Base-by-base conservation (phyloP, 805 yeast genomes). In the Metschnikowia santaceciliae region DNA sequence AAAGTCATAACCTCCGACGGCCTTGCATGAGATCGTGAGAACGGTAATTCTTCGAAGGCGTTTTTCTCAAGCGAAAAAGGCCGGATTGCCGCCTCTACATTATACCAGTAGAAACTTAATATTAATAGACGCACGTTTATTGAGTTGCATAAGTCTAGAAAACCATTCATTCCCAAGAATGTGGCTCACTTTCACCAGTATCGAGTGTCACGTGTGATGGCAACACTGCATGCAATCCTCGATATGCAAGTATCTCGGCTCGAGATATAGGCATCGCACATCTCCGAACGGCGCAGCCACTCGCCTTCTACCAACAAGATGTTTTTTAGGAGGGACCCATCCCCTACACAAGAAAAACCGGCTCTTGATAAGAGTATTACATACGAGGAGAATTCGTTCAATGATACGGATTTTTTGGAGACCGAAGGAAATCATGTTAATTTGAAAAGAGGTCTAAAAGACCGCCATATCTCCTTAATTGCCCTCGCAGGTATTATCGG, bases 401-500 rank as follows among this genome's bases (percentile, higher is more conserved):
- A 47, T 6, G 55, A 51, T 6, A 46, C 32, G 6, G 53, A 47
- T 23, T 50, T 30, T 26, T 48, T 50, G 22, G 55, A 53, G 20
- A 52, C 44, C 15, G 55, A 51, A 35, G 38, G 47, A 15, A 49
- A 49, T 6, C 50, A 51, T 1, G 46, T 49, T 10, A 68, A 75
- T 11, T 61, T 78, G 38, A 75, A 76, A 52, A 70, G 79, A 51
- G 77, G 74, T 20, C 66, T 79, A 20, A 78, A 78, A 54, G 77
- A 78, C 55, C 64, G 82, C 51, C 81, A 77, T 59, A 69, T 79
- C 37, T 74, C 82, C 13, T 60, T 80, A 49, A 71, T 80, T 47
- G 81, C 82, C 3, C 57, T 80, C 7, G 82, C 84, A 23, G 84
- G 85, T 38, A 75, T 81, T 46, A 77, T 81, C 49, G 86, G 86